phyloP scores from a whole-genome alignment of 1,139 yeast species.

The Nematodospora anomalae region DNA sequence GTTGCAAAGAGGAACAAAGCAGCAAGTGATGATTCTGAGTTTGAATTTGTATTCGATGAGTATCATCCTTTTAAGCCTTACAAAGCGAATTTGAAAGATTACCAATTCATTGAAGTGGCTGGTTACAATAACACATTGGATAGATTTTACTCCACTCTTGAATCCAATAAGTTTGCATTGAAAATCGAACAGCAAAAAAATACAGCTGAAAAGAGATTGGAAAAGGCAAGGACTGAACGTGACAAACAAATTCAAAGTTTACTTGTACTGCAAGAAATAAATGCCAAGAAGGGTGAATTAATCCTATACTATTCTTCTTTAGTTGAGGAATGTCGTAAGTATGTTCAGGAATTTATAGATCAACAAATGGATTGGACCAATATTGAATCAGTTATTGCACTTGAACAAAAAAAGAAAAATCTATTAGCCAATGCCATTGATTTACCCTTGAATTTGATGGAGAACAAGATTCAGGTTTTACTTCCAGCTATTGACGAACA shows the following conservation, averaged over 20 bases:
- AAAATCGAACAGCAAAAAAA: conserved; percentile 65
- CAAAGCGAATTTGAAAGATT: conserved; percentile 33
- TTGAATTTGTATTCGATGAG: conserved; percentile 62
- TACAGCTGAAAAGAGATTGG: conserved; percentile 70
- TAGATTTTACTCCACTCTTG: conserved; percentile 78
- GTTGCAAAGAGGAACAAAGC: conserved; percentile 60
- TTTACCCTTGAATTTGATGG: conserved; percentile 68
- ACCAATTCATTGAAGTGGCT: conserved; percentile 36
- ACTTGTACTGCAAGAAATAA: conserved; percentile 60
- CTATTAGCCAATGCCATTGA: conserved; percentile 60
- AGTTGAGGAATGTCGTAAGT: conserved; percentile 70
- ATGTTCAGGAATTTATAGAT: conserved; percentile 64
- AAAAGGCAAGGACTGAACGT: conserved; percentile 74
- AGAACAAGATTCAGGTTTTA: conserved; percentile 63
- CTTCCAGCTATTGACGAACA: conserved; percentile 50
- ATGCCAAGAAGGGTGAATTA: conserved; percentile 69
- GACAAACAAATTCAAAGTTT: conserved; percentile 69
- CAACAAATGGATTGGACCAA: conserved; percentile 96
- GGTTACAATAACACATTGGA: conserved; percentile 86
- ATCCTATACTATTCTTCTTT: conserved; percentile 68
- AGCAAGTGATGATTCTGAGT: conserved; percentile 26
- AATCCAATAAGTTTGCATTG: conserved; percentile 63
- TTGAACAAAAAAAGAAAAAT: conserved; percentile 70
- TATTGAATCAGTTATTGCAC: conserved; percentile 70
- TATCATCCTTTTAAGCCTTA: conserved; percentile 82